Evolutionary conservation across 2,329 filamentous ascomycete genomes (phyloP), one percentile per base, ranked within the genome.

Genomic region (Monosporascus sp.): DNA sequence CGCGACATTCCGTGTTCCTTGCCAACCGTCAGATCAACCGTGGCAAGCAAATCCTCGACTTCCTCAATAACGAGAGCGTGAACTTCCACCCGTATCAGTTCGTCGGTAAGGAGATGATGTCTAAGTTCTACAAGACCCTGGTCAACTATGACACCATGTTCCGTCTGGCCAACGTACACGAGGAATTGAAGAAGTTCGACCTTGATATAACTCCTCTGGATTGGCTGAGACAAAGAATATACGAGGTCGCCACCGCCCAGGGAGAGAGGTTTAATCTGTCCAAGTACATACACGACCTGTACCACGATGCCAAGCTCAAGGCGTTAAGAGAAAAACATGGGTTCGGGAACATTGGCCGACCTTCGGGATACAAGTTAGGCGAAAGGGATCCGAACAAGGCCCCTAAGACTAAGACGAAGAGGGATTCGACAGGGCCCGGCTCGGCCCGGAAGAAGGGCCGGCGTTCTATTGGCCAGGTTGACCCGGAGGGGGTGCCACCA

Each of bases 41-140:
- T 5, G 81, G 81, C 20, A 69, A 73, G 11, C 67, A 71, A 22
- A 77, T 81, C n/a, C 68, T 83, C 37, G 72, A 78, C 45, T 84
- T 81, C 52, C 66, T 84, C 5, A 65, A 73, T 7, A 67, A 74
- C 1, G 77, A 74, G n/a, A 69, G 75, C 0, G 77, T 74, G 15
- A 69, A 75, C 2, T 76, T 83, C 54, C 78, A 79, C 57, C 81
- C 81, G 0, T 82, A 79, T 53, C 81, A 84, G 63, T 73, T 84
- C 9, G 70, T 83, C 3, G 72, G 67, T 35, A 83, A 83, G 64
- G 70, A 72, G 20, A 80, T 74, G 60, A 76, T 81, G 51, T 74
- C 70, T 15, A 70, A 70, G 45, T 66, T 59, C 48, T 68, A 68
- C 57, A 67, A 66, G 56, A 65, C 65, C 4, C 65, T 76, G n/a